A percentile compares a stretch with the other conserved stretches of the same genome.
These are phyloP conservation scores for Luffa acutangula DNA, from an alignment of 306 rosid species.

Conservation along the genomic window DNA sequence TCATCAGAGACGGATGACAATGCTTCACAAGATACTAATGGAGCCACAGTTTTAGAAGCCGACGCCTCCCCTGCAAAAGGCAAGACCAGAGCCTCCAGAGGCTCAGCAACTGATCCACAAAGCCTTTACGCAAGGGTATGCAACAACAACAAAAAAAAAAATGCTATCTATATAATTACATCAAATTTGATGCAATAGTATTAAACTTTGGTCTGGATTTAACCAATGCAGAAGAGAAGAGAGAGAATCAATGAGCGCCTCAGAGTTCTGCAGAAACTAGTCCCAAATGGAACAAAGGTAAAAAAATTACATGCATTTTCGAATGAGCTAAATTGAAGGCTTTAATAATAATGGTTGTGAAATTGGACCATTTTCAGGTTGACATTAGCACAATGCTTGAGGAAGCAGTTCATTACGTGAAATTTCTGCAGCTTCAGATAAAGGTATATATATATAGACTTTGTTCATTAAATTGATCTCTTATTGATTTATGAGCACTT, in stretches of 20 bases:
- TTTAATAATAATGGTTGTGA: not conserved
- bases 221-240: constrained; percentile 11
- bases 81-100: constrained; percentile 5
- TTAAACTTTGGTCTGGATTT: not conserved
- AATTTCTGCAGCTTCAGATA: constrained; percentile 74
- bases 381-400: constrained; percentile 98
- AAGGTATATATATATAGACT: constrained; percentile 54
- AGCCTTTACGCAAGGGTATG: constrained; percentile 11
- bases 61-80: not conserved
- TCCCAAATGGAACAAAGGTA: constrained; percentile 19
- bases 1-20: not conserved
- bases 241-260: constrained; percentile 11
- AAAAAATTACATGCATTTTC: not conserved
- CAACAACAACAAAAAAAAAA: not conserved
- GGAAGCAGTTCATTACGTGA: constrained; percentile 82
- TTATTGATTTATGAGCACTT: not conserved
- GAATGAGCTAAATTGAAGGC: not conserved
- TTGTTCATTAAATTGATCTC: not conserved
- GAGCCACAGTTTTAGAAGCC: not conserved
- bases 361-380: constrained; percentile 23
- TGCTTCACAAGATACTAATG: not conserved
- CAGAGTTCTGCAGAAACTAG: constrained; percentile 3
- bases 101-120: constrained; percentile 10
- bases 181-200: not conserved
- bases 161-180: not conserved